Conservation (phyloP, 2,329 filamentous ascomycete genomes). For the Colletotrichum horii region DNA sequence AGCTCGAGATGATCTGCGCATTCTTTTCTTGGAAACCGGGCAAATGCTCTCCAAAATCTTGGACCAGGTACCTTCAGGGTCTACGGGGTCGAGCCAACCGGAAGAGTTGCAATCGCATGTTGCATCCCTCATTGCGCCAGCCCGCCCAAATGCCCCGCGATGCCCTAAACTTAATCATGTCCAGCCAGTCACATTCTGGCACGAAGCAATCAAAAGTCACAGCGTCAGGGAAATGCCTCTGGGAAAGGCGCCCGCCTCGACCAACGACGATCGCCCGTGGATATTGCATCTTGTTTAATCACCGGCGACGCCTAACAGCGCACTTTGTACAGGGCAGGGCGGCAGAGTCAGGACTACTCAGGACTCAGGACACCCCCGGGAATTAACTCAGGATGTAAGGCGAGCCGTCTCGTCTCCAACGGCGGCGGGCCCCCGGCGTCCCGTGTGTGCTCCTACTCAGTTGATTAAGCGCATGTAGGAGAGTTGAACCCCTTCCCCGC, state of each 20-base stretch:
- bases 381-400: not conserved
- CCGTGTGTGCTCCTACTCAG: not conserved
- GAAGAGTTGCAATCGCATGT: not conserved
- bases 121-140: not conserved
- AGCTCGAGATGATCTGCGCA: not conserved
- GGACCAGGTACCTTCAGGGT: not conserved
- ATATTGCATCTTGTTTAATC: not conserved
- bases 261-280: not conserved
- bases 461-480: not conserved
- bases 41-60: not conserved
- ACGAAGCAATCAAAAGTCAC: not conserved
- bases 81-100: not conserved
- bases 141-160: not conserved
- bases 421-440: not conserved
- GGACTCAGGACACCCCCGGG: not conserved
- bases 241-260: not conserved
- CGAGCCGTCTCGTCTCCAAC: not conserved
- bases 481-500: not conserved
- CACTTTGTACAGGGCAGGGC: not conserved
- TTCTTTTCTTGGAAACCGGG: slow-evolving; percentile 7
- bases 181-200: not conserved
- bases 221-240: not conserved
- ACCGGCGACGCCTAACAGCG: not conserved
- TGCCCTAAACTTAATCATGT: not conserved
- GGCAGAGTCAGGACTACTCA: not conserved